A percentile compares a stretch with the other conserved stretches of the same genome.
Conservation (phyloP, 2,329 filamentous ascomycete genomes). For the Pyrenochaeta sp. region DNA sequence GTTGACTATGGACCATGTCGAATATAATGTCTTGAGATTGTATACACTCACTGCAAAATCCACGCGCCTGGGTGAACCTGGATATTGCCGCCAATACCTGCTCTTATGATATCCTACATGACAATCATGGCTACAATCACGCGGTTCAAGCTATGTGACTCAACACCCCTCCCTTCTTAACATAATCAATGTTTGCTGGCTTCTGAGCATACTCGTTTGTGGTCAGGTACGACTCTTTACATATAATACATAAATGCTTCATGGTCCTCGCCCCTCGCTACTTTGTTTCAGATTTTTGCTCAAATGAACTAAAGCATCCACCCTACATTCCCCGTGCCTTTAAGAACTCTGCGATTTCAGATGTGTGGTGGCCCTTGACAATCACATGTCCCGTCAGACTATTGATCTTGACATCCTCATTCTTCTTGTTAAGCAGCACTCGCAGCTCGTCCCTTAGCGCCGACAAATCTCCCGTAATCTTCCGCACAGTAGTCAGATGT, state of each 20-base stretch:
- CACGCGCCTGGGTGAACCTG: too few relatives aligned
- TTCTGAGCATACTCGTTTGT: background rate
- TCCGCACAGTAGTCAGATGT: slow-evolving; percentile 78
- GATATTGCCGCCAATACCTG: background rate
- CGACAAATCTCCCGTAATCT: slow-evolving; percentile 76
- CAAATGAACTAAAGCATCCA: background rate
- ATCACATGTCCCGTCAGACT: slow-evolving; percentile 73
- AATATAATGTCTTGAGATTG: too few relatives aligned
- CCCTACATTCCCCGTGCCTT: slow-evolving; percentile 13
- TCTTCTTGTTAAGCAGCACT: slow-evolving; percentile 64
- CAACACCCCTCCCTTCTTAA: too few relatives aligned
- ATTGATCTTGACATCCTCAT: slow-evolving; percentile 66
- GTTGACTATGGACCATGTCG: too few relatives aligned
- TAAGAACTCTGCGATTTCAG: slow-evolving; percentile 21
- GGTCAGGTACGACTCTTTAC: background rate
- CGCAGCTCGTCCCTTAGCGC: slow-evolving; percentile 71
- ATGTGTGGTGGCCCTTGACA: slow-evolving; percentile 38
- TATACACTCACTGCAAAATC: too few relatives aligned
- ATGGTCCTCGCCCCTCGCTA: background rate
- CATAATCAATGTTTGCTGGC: background rate
- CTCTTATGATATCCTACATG: background rate
- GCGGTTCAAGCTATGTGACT: too few relatives aligned
- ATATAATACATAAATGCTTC: background rate
- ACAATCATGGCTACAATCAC: background rate
- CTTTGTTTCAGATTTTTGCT: background rate